Percentiles rank a stretch among this genome's conserved stretches.
phyloP scores from a whole-genome alignment of 495 filamentous ascomycete genomes.

The Darksidea phi region DNA sequence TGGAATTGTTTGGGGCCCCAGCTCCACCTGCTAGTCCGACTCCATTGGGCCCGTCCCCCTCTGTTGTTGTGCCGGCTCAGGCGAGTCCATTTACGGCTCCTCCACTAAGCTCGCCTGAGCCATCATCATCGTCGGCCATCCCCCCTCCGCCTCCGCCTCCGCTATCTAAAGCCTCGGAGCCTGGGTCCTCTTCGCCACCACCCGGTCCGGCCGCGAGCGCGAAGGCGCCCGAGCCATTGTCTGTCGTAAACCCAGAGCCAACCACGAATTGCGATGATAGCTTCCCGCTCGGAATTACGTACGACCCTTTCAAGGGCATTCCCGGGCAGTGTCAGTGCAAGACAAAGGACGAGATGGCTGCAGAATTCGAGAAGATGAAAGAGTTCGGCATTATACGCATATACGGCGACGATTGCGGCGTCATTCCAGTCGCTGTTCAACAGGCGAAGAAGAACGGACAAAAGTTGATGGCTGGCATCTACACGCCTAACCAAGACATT shows the following conservation, averaged over 20 bases:
- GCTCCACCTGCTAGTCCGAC: not conserved
- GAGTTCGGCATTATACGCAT: slow-evolving; percentile 65
- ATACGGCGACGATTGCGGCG: slow-evolving; percentile 79
- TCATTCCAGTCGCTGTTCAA: slow-evolving; percentile 58
- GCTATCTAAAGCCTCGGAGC: not conserved
- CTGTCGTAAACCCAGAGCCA: not conserved
- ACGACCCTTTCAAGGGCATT: slow-evolving; percentile 38
- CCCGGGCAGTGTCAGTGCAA: slow-evolving; percentile 57
- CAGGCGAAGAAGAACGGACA: slow-evolving; percentile 59
- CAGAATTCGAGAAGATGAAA: slow-evolving; percentile 57
- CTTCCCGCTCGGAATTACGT: slow-evolving; percentile 27
- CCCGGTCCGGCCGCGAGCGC: not conserved
- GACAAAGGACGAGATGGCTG: slow-evolving; percentile 56
- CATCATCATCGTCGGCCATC: not conserved
- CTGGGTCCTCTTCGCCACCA: not conserved
- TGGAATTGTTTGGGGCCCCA: not conserved
- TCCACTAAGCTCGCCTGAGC: not conserved
- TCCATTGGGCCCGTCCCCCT: not conserved
- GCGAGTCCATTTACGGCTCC: not conserved
- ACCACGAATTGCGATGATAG: not conserved
- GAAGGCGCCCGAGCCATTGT: not conserved
- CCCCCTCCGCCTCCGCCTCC: slow-evolving; percentile 5
- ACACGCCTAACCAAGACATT: slow-evolving; percentile 53
- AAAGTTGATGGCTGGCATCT: slow-evolving; percentile 73
- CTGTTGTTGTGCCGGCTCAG: not conserved